phyloP scores from a whole-genome alignment of 805 yeast genomes.

The Maudiozyma bulderi region DNA sequence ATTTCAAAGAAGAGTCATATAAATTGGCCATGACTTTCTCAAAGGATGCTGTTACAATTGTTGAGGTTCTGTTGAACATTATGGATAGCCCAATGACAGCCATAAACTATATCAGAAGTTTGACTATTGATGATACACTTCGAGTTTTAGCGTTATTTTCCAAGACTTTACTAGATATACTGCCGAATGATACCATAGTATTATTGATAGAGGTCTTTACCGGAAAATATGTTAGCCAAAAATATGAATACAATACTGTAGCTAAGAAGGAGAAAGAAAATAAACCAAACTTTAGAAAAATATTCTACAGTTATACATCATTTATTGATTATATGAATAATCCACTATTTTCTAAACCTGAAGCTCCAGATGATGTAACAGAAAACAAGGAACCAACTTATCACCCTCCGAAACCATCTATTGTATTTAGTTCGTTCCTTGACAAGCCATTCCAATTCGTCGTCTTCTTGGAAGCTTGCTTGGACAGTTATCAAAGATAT shows the following conservation, averaged over 20 bases:
- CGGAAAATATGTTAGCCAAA: slow-evolving; percentile 56
- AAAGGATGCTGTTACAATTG: slow-evolving; percentile 65
- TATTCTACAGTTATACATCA: slow-evolving; percentile 46
- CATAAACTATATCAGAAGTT: slow-evolving; percentile 53
- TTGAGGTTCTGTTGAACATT: slow-evolving; percentile 63
- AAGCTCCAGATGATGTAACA: slow-evolving; percentile 2
- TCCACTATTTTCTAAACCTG: slow-evolving; percentile 12
- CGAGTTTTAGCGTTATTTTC: slow-evolving; percentile 61
- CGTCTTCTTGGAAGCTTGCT: slow-evolving; percentile 83
- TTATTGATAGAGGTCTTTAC: slow-evolving; percentile 81
- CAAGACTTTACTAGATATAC: slow-evolving; percentile 48
- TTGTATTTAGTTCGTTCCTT: slow-evolving; percentile 81
- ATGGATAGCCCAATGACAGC: slow-evolving; percentile 51
- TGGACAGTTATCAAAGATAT: slow-evolving; percentile 65
- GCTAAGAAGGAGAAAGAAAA: background rate
- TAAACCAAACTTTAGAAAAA: slow-evolving; percentile 15
- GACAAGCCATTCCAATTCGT: slow-evolving; percentile 82
- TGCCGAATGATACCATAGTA: slow-evolving; percentile 76
- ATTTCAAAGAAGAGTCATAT: slow-evolving; percentile 57
- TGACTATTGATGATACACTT: slow-evolving; percentile 68
- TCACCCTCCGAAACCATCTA: slow-evolving; percentile 82
- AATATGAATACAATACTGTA: slow-evolving; percentile 5
- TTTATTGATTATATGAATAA: slow-evolving; percentile 46
- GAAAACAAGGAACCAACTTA: slow-evolving; percentile 49
- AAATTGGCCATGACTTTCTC: slow-evolving; percentile 52